Evolutionary conservation across 768 basidiomycete species (phyloP), one percentile per base, ranked within the genome.

Genomic region (Antrodiella citrinella): DNA sequence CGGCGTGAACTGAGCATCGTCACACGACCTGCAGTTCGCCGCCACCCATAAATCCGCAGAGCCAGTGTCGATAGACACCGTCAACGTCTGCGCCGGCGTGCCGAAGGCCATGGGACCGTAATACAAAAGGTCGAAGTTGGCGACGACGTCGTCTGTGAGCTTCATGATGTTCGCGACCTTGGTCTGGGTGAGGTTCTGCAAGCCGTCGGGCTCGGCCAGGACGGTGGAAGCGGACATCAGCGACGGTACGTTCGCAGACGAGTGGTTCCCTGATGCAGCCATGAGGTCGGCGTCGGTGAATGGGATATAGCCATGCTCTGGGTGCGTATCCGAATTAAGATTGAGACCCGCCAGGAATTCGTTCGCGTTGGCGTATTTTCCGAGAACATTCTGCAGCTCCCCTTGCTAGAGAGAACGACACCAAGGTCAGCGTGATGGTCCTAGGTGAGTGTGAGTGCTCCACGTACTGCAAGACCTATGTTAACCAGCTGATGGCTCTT

Each of bases 51-150:
- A 68, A 59, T 87, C 85, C 26, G 77, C 69, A 4, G 78, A 81
- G 45, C 84, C 82, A 2, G 84, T 86, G 62, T 87, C 85, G 54
- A 86, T 67, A 61, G 82, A 77, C 26, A 86, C 72, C 2, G 71
- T 67, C 15, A 86, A 57, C 19, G 54, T 47, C 61, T 84, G 82
- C 0, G 66, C 55, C 1, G 76, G 75, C 15, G 79, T 79, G 9
- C 85, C 86, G 47, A 86, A 69, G 4, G 54, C 26, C 44, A 82
- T 48, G 7, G 60, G 52, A 2, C 73, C 76, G 48, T 74, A 78
- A 58, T 81, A 82, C 48, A 75, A 62, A 23, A 74, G 52, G 51
- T 80, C 76, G 40, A 72, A 54, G 22, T 51, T 51, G 15, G 65
- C 68, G 19, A 65, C 61, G 1, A 72, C 63, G 50, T 69, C 60